Conservation (phyloP, 306 rosid genomes). For the Boehmeria nivea region DNA sequence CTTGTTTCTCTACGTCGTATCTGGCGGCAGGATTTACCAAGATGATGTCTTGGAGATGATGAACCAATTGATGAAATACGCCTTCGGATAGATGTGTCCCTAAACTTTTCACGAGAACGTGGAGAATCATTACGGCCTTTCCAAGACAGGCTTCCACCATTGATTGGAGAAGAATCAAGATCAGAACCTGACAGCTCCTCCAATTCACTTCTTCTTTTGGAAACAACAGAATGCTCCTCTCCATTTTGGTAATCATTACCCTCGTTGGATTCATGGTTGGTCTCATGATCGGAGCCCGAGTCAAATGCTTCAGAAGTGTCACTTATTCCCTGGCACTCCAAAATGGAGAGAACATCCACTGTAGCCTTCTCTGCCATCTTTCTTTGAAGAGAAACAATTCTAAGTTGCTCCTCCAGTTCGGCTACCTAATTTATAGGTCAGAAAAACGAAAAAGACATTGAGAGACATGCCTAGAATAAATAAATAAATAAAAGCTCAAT, state of each 20-base stretch:
- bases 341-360: slow-evolving; percentile 79
- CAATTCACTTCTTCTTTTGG: slow-evolving; percentile 38
- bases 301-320: slow-evolving; percentile 65
- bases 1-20: slow-evolving; percentile 56
- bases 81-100: slow-evolving; percentile 40
- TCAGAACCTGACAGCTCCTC: slow-evolving; percentile 61
- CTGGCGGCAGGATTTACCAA: slow-evolving; percentile 86
- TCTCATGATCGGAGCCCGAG: slow-evolving; percentile 66
- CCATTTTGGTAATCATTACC: slow-evolving; percentile 34
- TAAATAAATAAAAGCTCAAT: slow-evolving; percentile 4
- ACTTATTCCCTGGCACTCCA: slow-evolving; percentile 70
- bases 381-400: slow-evolving; percentile 60
- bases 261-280: slow-evolving; percentile 47
- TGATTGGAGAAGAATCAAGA: slow-evolving; percentile 47
- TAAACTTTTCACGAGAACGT: slow-evolving; percentile 50
- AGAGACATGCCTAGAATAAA: neutral
- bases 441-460: neutral
- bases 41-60: slow-evolving; percentile 65
- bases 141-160: slow-evolving; percentile 82
- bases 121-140: slow-evolving; percentile 63
- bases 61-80: slow-evolving; percentile 47
- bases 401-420: slow-evolving; percentile 79
- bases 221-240: slow-evolving; percentile 29
- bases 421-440: slow-evolving; percentile 41
- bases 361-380: slow-evolving; percentile 97